These are phyloP conservation scores for Botrytis hyacinthi DNA, from an alignment of 2,329 filamentous ascomycete genomes.

Conservation along the genomic window DNA sequence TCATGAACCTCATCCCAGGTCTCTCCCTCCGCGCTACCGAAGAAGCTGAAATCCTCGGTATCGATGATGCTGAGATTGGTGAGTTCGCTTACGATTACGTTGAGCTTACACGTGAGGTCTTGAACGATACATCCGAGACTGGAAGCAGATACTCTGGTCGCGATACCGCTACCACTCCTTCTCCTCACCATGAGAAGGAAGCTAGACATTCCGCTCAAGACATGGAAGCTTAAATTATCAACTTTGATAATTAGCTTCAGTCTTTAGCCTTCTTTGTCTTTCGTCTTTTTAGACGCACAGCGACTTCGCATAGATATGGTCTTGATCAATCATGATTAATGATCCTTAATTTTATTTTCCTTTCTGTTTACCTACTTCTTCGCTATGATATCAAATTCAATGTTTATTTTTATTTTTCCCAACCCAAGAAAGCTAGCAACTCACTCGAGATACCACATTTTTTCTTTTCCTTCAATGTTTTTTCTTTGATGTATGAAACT, in stretches of 20 bases:
- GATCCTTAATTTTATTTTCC: background rate
- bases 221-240: background rate
- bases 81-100: slow-evolving; percentile 95
- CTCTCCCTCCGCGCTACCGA: slow-evolving; percentile 71
- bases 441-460: background rate
- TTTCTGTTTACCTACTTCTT: background rate
- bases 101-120: slow-evolving; percentile 70
- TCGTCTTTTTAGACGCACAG: background rate
- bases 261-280: background rate
- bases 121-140: slow-evolving; percentile 32
- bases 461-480: background rate
- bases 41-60: slow-evolving; percentile 78
- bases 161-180: background rate
- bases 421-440: background rate
- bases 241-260: background rate
- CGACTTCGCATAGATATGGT: background rate
- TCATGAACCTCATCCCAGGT: slow-evolving; percentile 76
- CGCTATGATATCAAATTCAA: background rate
- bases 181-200: slow-evolving; percentile 1
- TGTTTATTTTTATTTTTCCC: background rate
- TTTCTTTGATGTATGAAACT: background rate
- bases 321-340: background rate
- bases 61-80: slow-evolving; percentile 87
- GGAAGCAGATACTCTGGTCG: slow-evolving; percentile 16
- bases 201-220: slow-evolving; percentile 3